phyloP scores from a whole-genome alignment of 176 grass and related monocot species.

The Elaeis guineensis region DNA sequence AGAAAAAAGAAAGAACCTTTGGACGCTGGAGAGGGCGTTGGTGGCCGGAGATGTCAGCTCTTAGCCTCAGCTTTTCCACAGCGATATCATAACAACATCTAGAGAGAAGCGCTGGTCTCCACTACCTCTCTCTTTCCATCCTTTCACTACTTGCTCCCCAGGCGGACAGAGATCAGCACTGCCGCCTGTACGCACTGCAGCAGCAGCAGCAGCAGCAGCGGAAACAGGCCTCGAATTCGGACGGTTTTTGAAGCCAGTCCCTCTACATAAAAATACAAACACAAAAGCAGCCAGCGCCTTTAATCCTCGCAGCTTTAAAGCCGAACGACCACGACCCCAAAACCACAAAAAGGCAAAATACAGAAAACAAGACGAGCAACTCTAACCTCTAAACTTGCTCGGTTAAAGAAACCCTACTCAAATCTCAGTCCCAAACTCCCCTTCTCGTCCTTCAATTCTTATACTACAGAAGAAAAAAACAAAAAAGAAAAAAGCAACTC shows the following conservation, averaged over 20 bases:
- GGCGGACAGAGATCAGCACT: neutral
- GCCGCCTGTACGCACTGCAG: neutral
- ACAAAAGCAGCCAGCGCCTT: conserved; percentile 1
- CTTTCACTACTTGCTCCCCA: neutral
- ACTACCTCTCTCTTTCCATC: no score
- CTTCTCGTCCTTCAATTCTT: no score
- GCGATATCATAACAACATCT: conserved; percentile 4
- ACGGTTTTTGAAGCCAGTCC: neutral
- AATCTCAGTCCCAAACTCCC: no score
- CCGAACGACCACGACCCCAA: neutral
- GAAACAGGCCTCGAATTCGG: conserved; percentile 1
- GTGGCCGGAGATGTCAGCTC: conserved; percentile 7
- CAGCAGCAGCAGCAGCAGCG: neutral
- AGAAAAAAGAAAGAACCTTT: conserved; percentile 8
- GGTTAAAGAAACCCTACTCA: no score
- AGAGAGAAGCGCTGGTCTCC: neutral
- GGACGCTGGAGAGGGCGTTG: conserved; percentile 7
- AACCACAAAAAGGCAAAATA: no score
- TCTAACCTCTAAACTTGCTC: no score
- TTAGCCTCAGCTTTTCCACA: conserved; percentile 10
- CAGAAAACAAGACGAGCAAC: no score
- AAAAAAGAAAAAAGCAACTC: no score
- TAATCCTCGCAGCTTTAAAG: conserved; percentile 3
- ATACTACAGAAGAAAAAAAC: no score
- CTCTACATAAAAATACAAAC: conserved; percentile 1